Base-by-base conservation (phyloP, 2,329 filamentous ascomycete species). In the Colletotrichum liaoningense region DNA sequence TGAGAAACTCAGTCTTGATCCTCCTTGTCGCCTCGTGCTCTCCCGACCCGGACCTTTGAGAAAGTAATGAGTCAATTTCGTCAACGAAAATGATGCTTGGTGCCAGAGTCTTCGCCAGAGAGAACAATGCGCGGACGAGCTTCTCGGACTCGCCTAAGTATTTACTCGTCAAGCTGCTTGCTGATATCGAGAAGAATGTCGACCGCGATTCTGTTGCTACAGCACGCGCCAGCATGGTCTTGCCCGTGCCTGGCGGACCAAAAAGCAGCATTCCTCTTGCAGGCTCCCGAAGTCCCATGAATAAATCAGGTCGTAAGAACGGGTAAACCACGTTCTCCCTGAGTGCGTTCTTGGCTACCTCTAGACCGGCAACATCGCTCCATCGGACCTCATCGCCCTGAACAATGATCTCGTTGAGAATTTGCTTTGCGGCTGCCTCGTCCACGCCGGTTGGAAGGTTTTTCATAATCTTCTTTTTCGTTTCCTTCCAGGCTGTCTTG, bases 51-150 rank as follows among this genome's bases (percentile, higher is more conserved):
- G 93, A 94, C 64, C 97, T 89, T 19, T 95, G 91, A 1, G 95
- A 97, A 0, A 99, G 88, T 0, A 99, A 86, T 0, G 95, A 98
- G 81, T 99, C 97, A 75, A 99, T 99, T 81, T 99, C 97, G 79
- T 99, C 97, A 5, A 99, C 95, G 77, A 99, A 99, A 72, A 99
- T 98, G 80, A 99, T 98, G 74, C 94, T 97, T 0, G 97, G 97
- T 0, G 97, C 95, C 57, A 98, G 88, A 46, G 91, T 88, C 81
- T 97, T 97, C 5, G 97, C 95, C n/a, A 98, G 86, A 0, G 91
- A 90, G 81, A 99, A 99, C 0, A 99, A 86, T 4, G 97, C 97
- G 46, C 95, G 91, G 2, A 99, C 97, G 4, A 99, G 90, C 83
- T 99, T 99, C 83, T 99, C 97, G 0, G 94, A 97, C 80, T 99